These are phyloP conservation scores for Hyaloperonospora brassicae DNA, from an alignment of 352 stramenopile genomes.

Conservation along the genomic window DNA sequence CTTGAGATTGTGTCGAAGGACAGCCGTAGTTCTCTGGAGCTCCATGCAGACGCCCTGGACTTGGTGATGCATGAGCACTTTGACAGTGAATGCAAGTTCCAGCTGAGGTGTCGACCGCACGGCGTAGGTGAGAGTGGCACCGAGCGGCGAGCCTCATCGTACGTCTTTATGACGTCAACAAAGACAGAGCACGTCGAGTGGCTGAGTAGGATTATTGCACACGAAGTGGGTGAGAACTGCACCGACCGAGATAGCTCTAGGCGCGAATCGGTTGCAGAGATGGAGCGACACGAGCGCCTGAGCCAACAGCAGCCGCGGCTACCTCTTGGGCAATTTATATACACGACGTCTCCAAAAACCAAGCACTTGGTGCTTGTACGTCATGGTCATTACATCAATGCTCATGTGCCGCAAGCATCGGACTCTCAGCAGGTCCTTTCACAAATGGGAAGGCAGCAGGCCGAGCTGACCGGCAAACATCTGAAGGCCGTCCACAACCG, in stretches of 20 bases:
- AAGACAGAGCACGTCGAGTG: conserved; percentile 28
- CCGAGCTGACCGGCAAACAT: conserved; percentile 60
- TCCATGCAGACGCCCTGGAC: conserved; percentile 34
- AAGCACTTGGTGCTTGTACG: conserved; percentile 72
- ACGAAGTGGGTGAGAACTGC: conserved; percentile 3
- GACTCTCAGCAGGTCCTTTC: conserved; percentile 72
- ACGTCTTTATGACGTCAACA: conserved; percentile 29
- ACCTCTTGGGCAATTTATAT: conserved; percentile 39
- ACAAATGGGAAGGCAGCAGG: conserved; percentile 69
- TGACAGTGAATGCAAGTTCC: conserved; percentile 35
- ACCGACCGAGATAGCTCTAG: conserved; percentile 5
- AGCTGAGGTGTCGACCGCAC: conserved; percentile 16
- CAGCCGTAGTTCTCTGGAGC: conserved; percentile 26
- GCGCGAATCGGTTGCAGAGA: conserved; percentile 1
- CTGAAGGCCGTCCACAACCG: conserved; percentile 49
- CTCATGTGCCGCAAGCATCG: conserved; percentile 42
- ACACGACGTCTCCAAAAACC: conserved; percentile 43
- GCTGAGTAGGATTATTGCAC: conserved; percentile 29
- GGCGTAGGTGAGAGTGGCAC: conserved; percentile 4
- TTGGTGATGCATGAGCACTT: conserved; percentile 30
- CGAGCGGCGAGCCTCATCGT: conserved; percentile 17
- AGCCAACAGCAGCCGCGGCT: conserved; percentile 11
- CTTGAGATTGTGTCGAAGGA: conserved; percentile 37
- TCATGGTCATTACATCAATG: conserved; percentile 80
- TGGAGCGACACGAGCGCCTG: neutral